These are phyloP conservation scores for Chaetomium globosum DNA, from an alignment of 2,329 filamentous ascomycete genomes.

Conservation along the genomic window DNA sequence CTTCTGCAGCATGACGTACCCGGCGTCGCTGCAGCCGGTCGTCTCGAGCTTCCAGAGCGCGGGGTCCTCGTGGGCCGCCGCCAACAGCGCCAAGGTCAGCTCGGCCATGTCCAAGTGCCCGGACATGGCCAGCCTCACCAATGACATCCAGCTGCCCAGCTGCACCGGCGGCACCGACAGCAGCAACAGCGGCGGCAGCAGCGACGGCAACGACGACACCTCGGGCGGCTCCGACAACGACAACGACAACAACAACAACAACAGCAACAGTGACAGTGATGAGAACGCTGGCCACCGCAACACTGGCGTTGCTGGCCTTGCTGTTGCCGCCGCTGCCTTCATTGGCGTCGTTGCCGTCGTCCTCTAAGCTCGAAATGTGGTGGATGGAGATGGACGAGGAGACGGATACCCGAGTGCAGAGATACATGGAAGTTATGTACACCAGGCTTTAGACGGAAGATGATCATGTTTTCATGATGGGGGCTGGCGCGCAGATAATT, in stretches of 20 bases:
- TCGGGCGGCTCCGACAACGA: background rate
- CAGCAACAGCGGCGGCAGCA: background rate
- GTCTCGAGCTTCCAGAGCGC: conserved; percentile 20
- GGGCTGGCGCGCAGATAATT: background rate
- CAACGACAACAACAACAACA: background rate
- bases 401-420: background rate
- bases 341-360: conserved; percentile 36
- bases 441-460: background rate
- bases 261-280: background rate
- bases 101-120: conserved; percentile 38
- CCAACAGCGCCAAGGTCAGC: conserved; percentile 32
- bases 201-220: conserved; percentile 6
- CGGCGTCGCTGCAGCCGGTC: conserved; percentile 29
- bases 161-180: background rate
- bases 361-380: conserved; percentile 28
- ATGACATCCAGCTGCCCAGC: conserved; percentile 13
- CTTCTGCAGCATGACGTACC: conserved; percentile 37
- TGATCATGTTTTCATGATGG: background rate
- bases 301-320: conserved; percentile 36
- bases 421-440: background rate
- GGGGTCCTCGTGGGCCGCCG: conserved; percentile 35
- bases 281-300: conserved; percentile 33
- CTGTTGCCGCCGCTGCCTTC: conserved; percentile 36
- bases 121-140: conserved; percentile 25
- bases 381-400: background rate